Conservation (phyloP, 2,329 filamentous ascomycete species). For the Alternaria postmessia region DNA sequence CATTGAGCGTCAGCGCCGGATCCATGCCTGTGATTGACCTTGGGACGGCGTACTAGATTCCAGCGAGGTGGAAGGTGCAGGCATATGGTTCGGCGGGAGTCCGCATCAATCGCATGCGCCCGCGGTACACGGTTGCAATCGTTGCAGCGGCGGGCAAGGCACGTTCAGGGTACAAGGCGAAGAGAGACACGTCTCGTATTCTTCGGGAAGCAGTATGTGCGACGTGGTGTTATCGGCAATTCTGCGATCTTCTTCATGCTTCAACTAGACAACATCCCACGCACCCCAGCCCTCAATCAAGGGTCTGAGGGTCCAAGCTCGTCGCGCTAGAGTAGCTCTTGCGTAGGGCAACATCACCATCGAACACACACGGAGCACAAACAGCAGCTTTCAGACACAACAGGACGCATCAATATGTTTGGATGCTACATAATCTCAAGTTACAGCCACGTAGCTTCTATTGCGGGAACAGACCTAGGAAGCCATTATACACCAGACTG, state of each 20-base stretch:
- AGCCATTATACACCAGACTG: conserved; percentile 69
- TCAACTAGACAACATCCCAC: conserved; percentile 9
- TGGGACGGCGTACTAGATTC: conserved; percentile 47
- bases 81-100: conserved; percentile 46
- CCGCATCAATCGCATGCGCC: conserved; percentile 47
- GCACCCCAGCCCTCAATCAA: conserved; percentile 8
- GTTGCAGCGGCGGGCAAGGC: conserved; percentile 2
- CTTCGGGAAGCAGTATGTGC: conserved; percentile 5
- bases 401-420: not conserved
- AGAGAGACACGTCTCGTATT: not conserved
- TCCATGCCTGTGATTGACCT: conserved; percentile 19
- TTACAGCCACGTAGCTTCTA: conserved; percentile 6
- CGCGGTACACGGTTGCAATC: conserved; percentile 34
- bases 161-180: not conserved
- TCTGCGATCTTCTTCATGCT: conserved; percentile 25
- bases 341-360: not conserved
- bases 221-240: conserved; percentile 15
- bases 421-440: not conserved
- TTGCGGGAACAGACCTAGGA: conserved; percentile 58
- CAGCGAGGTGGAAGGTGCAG: conserved; percentile 47
- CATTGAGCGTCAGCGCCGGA: conserved; percentile 33
- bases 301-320: conserved; percentile 23
- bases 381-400: not conserved
- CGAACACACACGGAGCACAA: conserved; percentile 12
- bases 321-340: conserved; percentile 15